phyloP scores from a whole-genome alignment of 75 land plant species.

The Azolla pinnata region DNA sequence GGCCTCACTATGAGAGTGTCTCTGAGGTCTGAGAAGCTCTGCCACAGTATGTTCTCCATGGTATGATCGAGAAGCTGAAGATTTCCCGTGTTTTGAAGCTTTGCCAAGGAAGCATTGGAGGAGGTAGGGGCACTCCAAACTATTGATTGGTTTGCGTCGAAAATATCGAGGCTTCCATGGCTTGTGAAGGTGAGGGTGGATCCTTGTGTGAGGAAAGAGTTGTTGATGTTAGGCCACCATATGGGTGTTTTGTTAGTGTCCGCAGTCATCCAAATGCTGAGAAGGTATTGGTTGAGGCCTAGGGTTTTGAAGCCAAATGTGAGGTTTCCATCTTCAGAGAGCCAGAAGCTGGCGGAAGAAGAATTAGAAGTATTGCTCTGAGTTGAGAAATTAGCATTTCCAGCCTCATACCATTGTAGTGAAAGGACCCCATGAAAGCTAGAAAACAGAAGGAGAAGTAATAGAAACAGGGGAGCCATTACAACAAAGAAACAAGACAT shows the following conservation, averaged over 20 bases:
- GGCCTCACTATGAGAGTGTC: background rate
- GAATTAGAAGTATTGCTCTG: too few species aligned
- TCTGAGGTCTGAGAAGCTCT: background rate
- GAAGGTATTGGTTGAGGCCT: background rate
- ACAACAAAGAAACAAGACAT: too few species aligned
- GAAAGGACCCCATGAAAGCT: too few species aligned
- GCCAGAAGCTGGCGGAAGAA: too few species aligned
- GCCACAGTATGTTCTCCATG: background rate
- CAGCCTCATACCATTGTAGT: too few species aligned
- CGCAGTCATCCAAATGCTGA: background rate
- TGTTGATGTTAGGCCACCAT: conserved; percentile 7
- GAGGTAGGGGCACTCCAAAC: conserved; percentile 6
- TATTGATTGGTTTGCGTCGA: background rate
- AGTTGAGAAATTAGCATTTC: too few species aligned
- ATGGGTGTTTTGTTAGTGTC: conserved; percentile 1
- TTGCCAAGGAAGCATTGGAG: too few species aligned
- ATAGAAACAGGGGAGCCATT: too few species aligned
- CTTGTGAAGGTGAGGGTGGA: background rate
- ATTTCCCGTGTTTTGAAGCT: conserved; percentile 6
- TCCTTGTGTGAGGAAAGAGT: background rate
- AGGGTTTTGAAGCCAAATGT: background rate
- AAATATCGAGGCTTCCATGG: background rate
- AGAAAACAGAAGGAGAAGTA: too few species aligned
- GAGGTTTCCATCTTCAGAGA: background rate
- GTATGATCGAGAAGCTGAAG: background rate